A percentile compares a stretch with the other conserved stretches of the same genome.
These are phyloP conservation scores for Fusarium bactridioides DNA, from an alignment of 2,329 filamentous ascomycete species.

Conservation along the genomic window DNA sequence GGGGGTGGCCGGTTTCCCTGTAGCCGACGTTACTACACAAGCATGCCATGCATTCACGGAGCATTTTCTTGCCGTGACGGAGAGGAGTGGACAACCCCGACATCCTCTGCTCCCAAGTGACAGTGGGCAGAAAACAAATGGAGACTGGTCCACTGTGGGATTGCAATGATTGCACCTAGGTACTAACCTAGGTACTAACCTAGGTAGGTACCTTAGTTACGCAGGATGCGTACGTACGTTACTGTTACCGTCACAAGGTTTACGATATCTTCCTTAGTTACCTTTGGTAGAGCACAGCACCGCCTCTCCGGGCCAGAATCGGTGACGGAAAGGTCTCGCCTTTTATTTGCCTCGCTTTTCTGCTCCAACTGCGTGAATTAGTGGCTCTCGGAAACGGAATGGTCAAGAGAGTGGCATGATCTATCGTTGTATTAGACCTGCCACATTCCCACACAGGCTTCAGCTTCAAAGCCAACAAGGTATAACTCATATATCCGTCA, in stretches of 20 bases:
- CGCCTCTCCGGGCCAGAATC: background rate
- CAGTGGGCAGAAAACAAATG: background rate
- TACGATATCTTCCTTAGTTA: background rate
- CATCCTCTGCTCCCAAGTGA: background rate
- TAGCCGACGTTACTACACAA: conserved; percentile 4
- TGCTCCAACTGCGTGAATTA: conserved; percentile 10
- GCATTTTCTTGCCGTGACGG: conserved; percentile 4
- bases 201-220: background rate
- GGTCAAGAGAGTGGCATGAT: conserved; percentile 15
- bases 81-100: background rate
- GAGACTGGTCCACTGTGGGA: conserved; percentile 9
- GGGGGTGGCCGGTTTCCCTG: too few relatives aligned
- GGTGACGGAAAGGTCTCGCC: conserved; percentile 7
- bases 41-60: background rate
- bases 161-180: background rate
- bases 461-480: background rate
- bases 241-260: background rate
- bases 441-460: background rate
- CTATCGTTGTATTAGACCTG: background rate
- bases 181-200: too few relatives aligned
- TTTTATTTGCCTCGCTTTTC: background rate
- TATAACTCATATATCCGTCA: background rate
- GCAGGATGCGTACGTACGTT: background rate
- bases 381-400: conserved; percentile 2
- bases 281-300: background rate